Conservation (phyloP, 345 rosid species). For the Luvunga scandens region DNA sequence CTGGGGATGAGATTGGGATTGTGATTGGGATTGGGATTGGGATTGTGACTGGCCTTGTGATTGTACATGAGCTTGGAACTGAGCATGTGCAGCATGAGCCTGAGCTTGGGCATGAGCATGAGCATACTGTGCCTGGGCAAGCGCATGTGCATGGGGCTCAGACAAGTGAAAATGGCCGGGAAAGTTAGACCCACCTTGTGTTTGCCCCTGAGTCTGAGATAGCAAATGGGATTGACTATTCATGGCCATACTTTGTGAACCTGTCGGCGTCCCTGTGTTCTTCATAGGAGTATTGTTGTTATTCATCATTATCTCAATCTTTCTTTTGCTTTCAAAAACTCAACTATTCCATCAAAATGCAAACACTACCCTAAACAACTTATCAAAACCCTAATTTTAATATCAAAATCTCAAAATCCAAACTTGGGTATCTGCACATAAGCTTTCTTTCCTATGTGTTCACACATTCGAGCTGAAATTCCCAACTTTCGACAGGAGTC, state of each 20-base stretch:
- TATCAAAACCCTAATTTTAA: constrained; percentile 11
- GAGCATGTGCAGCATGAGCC: constrained; percentile 27
- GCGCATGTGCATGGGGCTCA: constrained; percentile 43
- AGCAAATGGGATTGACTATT: constrained; percentile 32
- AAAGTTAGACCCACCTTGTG: constrained; percentile 32
- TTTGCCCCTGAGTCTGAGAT: constrained; percentile 36
- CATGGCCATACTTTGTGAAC: constrained; percentile 27
- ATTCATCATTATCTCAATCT: constrained; percentile 26
- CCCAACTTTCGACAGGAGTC: neutral
- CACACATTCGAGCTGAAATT: constrained; percentile 5
- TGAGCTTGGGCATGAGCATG: constrained; percentile 36
- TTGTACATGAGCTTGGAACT: constrained; percentile 28
- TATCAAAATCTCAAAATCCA: constrained; percentile 1
- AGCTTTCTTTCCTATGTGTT: neutral
- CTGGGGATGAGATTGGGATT: constrained; percentile 25
- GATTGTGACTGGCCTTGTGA: constrained; percentile 19
- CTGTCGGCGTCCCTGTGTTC: constrained; percentile 29
- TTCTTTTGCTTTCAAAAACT: constrained; percentile 8
- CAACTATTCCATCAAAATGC: constrained; percentile 16
- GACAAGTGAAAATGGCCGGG: constrained; percentile 56
- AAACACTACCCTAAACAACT: neutral
- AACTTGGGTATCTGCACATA: neutral
- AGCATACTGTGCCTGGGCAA: constrained; percentile 35
- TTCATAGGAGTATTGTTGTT: constrained; percentile 30
- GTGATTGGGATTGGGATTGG: constrained; percentile 17